phyloP scores from a whole-genome alignment of 208 protist genomes.

The Jaenimonas drosophilae region DNA sequence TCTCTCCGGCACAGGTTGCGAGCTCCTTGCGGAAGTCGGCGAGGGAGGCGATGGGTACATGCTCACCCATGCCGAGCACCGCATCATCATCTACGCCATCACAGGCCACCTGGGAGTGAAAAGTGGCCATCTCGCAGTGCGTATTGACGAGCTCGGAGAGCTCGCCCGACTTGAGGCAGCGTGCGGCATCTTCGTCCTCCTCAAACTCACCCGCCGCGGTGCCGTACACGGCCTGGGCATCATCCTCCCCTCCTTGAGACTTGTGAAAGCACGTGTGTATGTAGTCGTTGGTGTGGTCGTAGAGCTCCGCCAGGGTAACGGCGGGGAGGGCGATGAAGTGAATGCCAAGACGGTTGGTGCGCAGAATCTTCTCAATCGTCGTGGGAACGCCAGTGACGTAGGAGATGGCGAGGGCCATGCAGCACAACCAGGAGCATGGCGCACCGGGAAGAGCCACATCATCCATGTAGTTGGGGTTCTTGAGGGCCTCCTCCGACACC shows the following conservation, averaged over 20 bases:
- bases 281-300: conserved; percentile 75
- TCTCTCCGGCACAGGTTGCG: conserved; percentile 32
- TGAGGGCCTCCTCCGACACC: conserved; percentile 11
- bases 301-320: conserved; percentile 79
- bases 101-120: conserved; percentile 59
- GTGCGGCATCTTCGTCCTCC: conserved; percentile 32
- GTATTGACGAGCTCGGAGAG: conserved; percentile 23
- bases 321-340: conserved; percentile 72
- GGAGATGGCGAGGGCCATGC: conserved; percentile 63
- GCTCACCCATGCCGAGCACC: conserved; percentile 53
- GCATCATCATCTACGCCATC: conserved; percentile 19
- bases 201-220: conserved; percentile 32
- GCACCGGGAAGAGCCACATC: conserved; percentile 31
- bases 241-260: too few relatives aligned
- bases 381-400: conserved; percentile 61
- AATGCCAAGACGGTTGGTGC: conserved; percentile 65
- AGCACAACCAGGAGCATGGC: conserved; percentile 75
- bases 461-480: conserved; percentile 24
- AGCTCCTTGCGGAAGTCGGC: conserved; percentile 81
- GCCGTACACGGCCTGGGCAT: too few relatives aligned
- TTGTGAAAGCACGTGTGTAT: conserved; percentile 56
- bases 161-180: conserved; percentile 25
- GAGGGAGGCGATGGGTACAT: conserved; percentile 51
- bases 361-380: conserved; percentile 72
- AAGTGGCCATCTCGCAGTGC: conserved; percentile 80